phyloP scores from a whole-genome alignment of 192 early-diverging fungal genomes.

The Mortierella alpina region DNA sequence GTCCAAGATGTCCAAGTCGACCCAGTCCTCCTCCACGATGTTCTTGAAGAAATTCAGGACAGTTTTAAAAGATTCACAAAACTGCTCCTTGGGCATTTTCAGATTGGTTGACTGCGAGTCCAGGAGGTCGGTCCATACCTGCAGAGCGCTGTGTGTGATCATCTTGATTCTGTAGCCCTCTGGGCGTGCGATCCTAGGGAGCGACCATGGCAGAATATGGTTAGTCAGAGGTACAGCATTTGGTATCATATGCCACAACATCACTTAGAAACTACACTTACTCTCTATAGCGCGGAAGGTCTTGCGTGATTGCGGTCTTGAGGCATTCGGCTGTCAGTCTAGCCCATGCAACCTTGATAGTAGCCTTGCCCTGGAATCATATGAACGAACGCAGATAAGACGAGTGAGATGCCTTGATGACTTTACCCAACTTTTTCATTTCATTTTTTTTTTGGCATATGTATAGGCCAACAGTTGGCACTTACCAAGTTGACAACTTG shows the following conservation, averaged over 20 bases:
- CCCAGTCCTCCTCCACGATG: constrained; percentile 50
- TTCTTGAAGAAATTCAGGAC: constrained; percentile 17
- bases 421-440: not conserved
- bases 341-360: constrained; percentile 50
- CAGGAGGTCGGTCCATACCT: constrained; percentile 12
- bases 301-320: constrained; percentile 19
- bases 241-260: not conserved
- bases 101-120: constrained; percentile 5
- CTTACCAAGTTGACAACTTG: constrained; percentile 50
- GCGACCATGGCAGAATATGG: no score
- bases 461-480: not conserved
- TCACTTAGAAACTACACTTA: not conserved
- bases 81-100: constrained; percentile 9
- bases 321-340: constrained; percentile 35
- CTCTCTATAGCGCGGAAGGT: constrained; percentile 42
- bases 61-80: constrained; percentile 25
- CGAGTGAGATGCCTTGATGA: no score
- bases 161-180: constrained; percentile 42
- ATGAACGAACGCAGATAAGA: no score
- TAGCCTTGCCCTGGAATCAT: constrained; percentile 54
- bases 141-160: constrained; percentile 16
- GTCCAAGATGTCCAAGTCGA: constrained; percentile 12
- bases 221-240: not conserved
- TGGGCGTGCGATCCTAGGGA: constrained; percentile 27
- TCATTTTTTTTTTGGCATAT: not conserved